phyloP scores from a whole-genome alignment of 192 early-diverging fungal genomes.

The Mortierella hygrophila region DNA sequence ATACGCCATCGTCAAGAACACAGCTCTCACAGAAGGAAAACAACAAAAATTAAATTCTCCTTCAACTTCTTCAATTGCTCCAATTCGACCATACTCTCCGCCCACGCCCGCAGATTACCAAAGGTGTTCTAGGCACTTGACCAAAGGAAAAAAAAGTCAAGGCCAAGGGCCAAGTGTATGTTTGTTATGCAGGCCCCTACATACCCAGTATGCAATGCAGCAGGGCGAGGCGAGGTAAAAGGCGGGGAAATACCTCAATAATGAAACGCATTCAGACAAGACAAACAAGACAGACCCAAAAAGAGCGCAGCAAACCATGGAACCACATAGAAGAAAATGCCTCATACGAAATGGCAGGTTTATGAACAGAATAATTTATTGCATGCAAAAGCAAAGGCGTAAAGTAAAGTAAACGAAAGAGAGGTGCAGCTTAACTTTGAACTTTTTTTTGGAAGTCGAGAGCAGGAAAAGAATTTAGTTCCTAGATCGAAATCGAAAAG shows the following conservation, averaged over 20 bases:
- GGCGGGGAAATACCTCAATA: not conserved
- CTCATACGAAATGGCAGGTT: not conserved
- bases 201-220: not conserved
- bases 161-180: not conserved
- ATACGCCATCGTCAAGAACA: not conserved
- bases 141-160: not conserved
- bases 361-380: not conserved
- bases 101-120: not conserved
- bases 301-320: slow-evolving; percentile 3
- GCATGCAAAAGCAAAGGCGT: not conserved
- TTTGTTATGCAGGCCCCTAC: not conserved
- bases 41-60: not conserved
- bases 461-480: not conserved
- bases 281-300: not conserved
- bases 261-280: slow-evolving; percentile 2
- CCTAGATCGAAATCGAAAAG: not conserved
- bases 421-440: not conserved
- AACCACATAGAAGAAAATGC: slow-evolving; percentile 9
- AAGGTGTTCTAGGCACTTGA: slow-evolving; percentile 1
- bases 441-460: not conserved
- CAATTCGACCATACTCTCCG: not conserved
- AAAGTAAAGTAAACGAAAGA: not conserved
- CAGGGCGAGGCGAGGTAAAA: not conserved
- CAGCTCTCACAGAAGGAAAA: not conserved
- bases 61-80: not conserved